These are phyloP conservation scores for Macrolepiota fuliginosa DNA, from an alignment of 768 basidiomycete species.

Conservation along the genomic window DNA sequence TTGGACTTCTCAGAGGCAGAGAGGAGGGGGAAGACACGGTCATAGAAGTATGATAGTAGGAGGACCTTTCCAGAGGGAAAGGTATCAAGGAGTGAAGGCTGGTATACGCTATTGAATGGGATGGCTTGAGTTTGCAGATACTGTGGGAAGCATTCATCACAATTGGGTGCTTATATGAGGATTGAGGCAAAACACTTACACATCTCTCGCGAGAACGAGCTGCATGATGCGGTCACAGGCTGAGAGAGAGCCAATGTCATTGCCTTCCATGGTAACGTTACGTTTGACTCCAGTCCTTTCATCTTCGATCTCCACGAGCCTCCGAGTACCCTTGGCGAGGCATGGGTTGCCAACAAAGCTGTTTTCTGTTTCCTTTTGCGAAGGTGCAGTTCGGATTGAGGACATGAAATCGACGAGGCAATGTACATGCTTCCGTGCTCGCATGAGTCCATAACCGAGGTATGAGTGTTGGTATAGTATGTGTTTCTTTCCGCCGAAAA, in stretches of 20 bases:
- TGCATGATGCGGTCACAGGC: slow-evolving; percentile 83
- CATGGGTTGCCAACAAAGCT: slow-evolving; percentile 72
- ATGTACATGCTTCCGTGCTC: slow-evolving; percentile 81
- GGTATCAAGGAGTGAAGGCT: slow-evolving; percentile 86
- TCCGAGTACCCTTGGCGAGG: slow-evolving; percentile 61
- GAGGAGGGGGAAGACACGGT: slow-evolving; percentile 83
- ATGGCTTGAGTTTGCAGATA: slow-evolving; percentile 88
- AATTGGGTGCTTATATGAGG: neutral
- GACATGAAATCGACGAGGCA: slow-evolving; percentile 87
- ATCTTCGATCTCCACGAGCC: slow-evolving; percentile 63
- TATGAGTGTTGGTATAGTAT: no score
- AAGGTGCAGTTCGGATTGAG: slow-evolving; percentile 31
- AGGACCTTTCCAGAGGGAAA: slow-evolving; percentile 85
- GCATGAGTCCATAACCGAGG: slow-evolving; percentile 94
- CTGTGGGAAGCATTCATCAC: slow-evolving; percentile 31
- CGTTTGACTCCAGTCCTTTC: slow-evolving; percentile 33
- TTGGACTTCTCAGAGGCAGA: slow-evolving; percentile 17
- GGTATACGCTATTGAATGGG: slow-evolving; percentile 96
- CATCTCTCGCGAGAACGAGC: slow-evolving; percentile 92
- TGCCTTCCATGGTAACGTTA: slow-evolving; percentile 86
- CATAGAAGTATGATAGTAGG: slow-evolving; percentile 98
- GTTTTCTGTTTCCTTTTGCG: slow-evolving; percentile 10
- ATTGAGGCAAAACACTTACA: slow-evolving; percentile 48
- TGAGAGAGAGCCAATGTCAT: slow-evolving; percentile 78
- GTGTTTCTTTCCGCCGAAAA: no score